Base-by-base conservation (phyloP, 805 yeast species). In the Starmerella lactis-condensi region DNA sequence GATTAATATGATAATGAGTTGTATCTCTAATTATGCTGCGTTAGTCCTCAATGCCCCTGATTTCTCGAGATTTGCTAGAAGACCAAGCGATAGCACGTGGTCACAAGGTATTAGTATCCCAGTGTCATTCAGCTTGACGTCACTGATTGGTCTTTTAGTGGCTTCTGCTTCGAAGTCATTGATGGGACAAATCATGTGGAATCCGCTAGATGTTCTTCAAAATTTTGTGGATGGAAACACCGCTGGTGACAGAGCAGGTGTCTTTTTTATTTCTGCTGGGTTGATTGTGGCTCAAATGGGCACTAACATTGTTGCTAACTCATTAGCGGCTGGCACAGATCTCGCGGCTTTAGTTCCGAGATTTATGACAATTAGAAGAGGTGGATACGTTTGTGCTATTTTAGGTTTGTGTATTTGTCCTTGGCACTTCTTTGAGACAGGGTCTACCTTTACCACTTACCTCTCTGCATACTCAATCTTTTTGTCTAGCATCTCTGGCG, bases 21-120 rank as follows among this genome's bases (percentile, higher is more conserved):
- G 82, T 14, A 57, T 81, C 39, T 77, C 91, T 17, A 81, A 79
- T 55, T 81, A 81, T 48, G 89, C 92, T 4, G 75, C 93, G n/a
- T 63, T 81, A 46, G 75, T 82, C 47, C 66, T 75, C 32, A 81
- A 81, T 55, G 77, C 89, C 11, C 91, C 93, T 2, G 94, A 81
- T 59, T 81, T 81, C 53, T 65, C 92, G 17, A 68, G 94, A 53
- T 74, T 79, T 56, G 75, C 92, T 7, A 57, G 67, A 14, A 24
- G 26, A n/a, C 43, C 46, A 5, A 62, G 73, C 3, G 33, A 33
- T 3, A 36, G 41, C 2, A 23, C 29, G 7, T 59, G 62, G 52
- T 64, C 79, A 2, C 81, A 72, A 51, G 44, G 47, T 5, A 46
- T 75, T 24, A 61, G 85, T 2, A 69, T 82, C 38, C 93, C 93